phyloP scores from a whole-genome alignment of 352 stramenopile species.

The Globisporangium viniferum region DNA sequence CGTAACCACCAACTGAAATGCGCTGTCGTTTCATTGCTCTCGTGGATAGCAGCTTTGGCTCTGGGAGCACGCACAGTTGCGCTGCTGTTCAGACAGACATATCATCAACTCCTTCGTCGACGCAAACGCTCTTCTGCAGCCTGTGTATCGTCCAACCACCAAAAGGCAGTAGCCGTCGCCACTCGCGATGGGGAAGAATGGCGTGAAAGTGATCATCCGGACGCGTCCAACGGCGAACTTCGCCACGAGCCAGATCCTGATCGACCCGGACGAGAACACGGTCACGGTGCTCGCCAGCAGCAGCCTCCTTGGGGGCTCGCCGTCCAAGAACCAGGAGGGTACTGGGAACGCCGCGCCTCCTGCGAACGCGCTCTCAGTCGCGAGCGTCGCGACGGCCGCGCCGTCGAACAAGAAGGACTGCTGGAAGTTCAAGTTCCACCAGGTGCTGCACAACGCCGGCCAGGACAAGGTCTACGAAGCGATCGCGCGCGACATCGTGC shows the following conservation, averaged over 20 bases:
- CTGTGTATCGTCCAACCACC: too few relatives aligned
- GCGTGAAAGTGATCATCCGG: constrained; percentile 84
- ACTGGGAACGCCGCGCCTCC: constrained; percentile 1
- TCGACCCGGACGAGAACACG: constrained; percentile 72
- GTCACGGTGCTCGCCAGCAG: constrained; percentile 55
- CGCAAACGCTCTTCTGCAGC: too few relatives aligned
- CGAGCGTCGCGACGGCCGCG: constrained; percentile 15
- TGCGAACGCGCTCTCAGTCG: constrained; percentile 3
- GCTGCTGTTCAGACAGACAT: too few relatives aligned
- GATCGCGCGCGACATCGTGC: constrained; percentile 86
- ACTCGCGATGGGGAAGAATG: constrained; percentile 46
- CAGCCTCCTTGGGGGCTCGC: constrained; percentile 15
- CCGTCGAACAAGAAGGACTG: constrained; percentile 80
- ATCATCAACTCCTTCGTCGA: too few relatives aligned
- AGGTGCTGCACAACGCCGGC: constrained; percentile 90
- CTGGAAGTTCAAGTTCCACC: constrained; percentile 91
- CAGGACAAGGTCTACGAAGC: constrained; percentile 91
- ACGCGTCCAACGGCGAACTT: constrained; percentile 78
- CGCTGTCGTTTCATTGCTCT: too few relatives aligned
- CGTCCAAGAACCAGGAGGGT: constrained; percentile 23
- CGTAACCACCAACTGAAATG: too few relatives aligned
- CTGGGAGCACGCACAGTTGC: too few relatives aligned
- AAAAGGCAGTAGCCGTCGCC: too few relatives aligned
- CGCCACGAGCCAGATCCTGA: constrained; percentile 69
- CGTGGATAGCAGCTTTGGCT: too few relatives aligned